Percentiles rank a stretch among this genome's conserved stretches.
phyloP scores from a whole-genome alignment of 2,329 filamentous ascomycete species.

The Phaeosphaeriaceae sp. region DNA sequence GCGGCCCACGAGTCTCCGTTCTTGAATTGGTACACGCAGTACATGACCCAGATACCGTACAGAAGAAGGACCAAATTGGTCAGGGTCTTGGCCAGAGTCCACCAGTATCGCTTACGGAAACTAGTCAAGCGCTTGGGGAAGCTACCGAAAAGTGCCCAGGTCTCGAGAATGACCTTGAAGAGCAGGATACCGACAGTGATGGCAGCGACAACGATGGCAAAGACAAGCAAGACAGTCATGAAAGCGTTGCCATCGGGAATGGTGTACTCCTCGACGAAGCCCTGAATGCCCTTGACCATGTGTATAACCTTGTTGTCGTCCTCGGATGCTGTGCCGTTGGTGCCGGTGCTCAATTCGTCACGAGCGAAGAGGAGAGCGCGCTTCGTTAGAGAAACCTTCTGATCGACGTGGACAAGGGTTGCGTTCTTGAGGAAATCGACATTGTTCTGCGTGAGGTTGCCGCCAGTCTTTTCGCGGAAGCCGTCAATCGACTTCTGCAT shows the following conservation, averaged over 20 bases:
- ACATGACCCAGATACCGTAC: conserved; percentile 94
- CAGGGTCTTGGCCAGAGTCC: conserved; percentile 84
- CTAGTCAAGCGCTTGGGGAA: conserved; percentile 81
- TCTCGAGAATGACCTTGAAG: conserved; percentile 88
- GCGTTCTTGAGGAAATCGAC: conserved; percentile 76
- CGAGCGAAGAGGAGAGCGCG: conserved; percentile 64
- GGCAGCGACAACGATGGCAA: conserved; percentile 82
- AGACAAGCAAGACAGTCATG: conserved; percentile 91
- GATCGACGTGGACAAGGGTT: conserved; percentile 74
- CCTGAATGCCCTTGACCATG: conserved; percentile 77
- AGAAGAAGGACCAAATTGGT: conserved; percentile 89
- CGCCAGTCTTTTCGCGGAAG: conserved; percentile 82
- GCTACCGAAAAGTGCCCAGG: conserved; percentile 86
- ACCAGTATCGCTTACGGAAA: conserved; percentile 97
- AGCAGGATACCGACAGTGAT: conserved; percentile 88
- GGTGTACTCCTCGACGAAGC: conserved; percentile 80
- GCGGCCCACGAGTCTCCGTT: conserved; percentile 94
- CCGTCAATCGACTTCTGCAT: conserved; percentile 84
- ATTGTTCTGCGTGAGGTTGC: conserved; percentile 82
- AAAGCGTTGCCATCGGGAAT: conserved; percentile 92
- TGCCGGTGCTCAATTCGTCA: conserved; percentile 48
- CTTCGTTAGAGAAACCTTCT: conserved; percentile 62
- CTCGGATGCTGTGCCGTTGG: conserved; percentile 39
- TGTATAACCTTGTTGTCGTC: conserved; percentile 57
- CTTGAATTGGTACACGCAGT: conserved; percentile 95